Evolutionary conservation across 2,329 filamentous ascomycete genomes (phyloP), one percentile per base, ranked within the genome.

Genomic region (Leptographium procerum): DNA sequence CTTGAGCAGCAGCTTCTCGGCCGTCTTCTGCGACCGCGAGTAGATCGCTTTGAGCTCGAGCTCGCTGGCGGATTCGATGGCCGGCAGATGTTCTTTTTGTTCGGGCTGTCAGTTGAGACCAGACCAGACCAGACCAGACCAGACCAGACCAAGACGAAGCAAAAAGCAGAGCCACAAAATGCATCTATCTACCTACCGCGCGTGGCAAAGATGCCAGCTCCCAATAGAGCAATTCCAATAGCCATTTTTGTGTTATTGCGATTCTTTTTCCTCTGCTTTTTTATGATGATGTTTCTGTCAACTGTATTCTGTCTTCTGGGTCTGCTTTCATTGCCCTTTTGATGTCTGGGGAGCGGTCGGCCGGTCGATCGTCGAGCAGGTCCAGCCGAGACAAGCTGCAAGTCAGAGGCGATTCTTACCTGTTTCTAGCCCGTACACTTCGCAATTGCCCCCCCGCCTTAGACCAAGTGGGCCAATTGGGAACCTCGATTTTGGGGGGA

Each of bases 11-110:
- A 75, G 71, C 2, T 70, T 69, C 62, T 78, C 66, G n/a, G 83
- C 84, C 0, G 83, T 83, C 22, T 73, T 70, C 55, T 81, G 74
- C 13, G 81, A 82, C 56, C 85, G 81, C 4, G 84, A 87, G 71
- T 85, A 89, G 63, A 87, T 75, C 26, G 84, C 83, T 70, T 83
- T 86, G 63, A 89, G 76, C 14, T 71, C 69, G 13, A 87, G 71
- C 43, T 66, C 57, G 10, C 75, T 67, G 57, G 71, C 75, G 31
- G 78, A 75, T 63, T 80, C 72, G 56, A 88, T 78, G 51, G 85
- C 85, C 14, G 85, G 85, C 52, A 71, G 66, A 55, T 68, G 68
- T 58, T 69, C 66, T 69, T 28, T 24, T 24, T n/a, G n/a, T n/a
- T n/a, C n/a, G n/a, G 43, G 14, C 14, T 34, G 19, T 33, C 45